phyloP scores from a whole-genome alignment of 176 grass and related monocot genomes.

The Carex kokanica region DNA sequence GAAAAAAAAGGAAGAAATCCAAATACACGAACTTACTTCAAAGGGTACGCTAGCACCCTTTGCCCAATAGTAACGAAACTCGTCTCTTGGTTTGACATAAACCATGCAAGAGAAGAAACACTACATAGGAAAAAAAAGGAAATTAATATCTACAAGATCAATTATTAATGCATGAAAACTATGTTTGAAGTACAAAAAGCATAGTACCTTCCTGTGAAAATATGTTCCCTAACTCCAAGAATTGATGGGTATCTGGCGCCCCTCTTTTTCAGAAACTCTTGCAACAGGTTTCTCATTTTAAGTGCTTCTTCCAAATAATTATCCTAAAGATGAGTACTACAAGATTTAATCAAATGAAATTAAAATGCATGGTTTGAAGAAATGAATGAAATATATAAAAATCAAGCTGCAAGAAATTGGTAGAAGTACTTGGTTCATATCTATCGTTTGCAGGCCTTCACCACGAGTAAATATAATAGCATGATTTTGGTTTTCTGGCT shows the following conservation, averaged over 20 bases:
- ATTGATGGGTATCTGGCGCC: constrained; percentile 71
- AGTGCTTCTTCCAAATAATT: constrained; percentile 98
- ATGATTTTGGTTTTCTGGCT: constrained; percentile 98
- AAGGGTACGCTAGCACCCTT: constrained; percentile 75
- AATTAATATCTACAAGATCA: constrained; percentile 31
- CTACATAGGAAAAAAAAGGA: constrained; percentile 29
- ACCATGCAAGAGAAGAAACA: constrained; percentile 98
- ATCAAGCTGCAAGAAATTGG: neutral
- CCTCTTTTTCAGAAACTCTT: constrained; percentile 80
- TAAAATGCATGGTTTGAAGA: constrained; percentile 20
- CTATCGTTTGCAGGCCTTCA: constrained; percentile 93
- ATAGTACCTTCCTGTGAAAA: constrained; percentile 89
- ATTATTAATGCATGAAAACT: constrained; percentile 25
- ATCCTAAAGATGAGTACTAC: constrained; percentile 50
- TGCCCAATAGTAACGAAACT: constrained; percentile 98
- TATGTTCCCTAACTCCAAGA: constrained; percentile 94
- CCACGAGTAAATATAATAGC: constrained; percentile 93
- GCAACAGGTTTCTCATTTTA: constrained; percentile 96
- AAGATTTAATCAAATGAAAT: constrained; percentile 29
- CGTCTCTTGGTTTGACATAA: constrained; percentile 97
- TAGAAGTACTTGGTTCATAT: constrained; percentile 90
- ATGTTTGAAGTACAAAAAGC: constrained; percentile 17
- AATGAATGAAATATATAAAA: neutral
- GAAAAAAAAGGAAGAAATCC: constrained; percentile 14
- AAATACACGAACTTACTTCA: constrained; percentile 51